Conservation (phyloP, 2,329 filamentous ascomycete species). For the Epichloe bromicola region DNA sequence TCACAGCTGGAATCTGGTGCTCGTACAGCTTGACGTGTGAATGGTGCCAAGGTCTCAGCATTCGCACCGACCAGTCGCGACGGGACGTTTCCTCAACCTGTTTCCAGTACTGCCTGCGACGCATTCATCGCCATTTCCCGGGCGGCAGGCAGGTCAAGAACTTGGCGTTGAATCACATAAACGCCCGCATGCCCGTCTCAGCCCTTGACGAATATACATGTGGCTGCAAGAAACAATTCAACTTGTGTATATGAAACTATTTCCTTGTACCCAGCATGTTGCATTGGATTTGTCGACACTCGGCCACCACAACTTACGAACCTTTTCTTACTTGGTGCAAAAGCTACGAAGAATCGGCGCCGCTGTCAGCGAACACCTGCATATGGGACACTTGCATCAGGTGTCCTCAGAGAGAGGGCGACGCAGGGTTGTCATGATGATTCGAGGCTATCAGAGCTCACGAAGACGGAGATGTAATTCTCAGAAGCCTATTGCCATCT, state of each 20-base stretch:
- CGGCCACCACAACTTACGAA: not conserved
- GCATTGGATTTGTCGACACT: not conserved
- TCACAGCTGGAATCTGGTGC: slow-evolving; percentile 34
- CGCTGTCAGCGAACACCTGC: too few species aligned
- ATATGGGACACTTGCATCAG: too few species aligned
- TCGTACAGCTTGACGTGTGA: slow-evolving; percentile 10
- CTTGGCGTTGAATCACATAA: not conserved
- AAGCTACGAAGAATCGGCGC: too few species aligned
- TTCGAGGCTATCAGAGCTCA: not conserved
- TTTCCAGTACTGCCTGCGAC: not conserved
- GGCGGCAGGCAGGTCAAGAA: not conserved
- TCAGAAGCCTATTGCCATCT: slow-evolving; percentile 10
- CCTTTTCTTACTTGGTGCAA: too few species aligned
- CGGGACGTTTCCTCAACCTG: too few species aligned
- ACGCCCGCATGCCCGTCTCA: not conserved
- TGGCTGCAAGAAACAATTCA: not conserved
- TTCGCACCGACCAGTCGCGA: not conserved
- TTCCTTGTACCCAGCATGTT: not conserved
- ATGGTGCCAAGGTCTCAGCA: not conserved
- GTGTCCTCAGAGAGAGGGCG: too few species aligned
- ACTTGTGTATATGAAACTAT: not conserved
- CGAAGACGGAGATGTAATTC: slow-evolving; percentile 12
- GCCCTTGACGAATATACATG: not conserved
- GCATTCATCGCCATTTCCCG: not conserved
- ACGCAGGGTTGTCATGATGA: too few species aligned